Base-by-base conservation (phyloP, 1,284 basidiomycete species). In the Marasmius oreades region DNA sequence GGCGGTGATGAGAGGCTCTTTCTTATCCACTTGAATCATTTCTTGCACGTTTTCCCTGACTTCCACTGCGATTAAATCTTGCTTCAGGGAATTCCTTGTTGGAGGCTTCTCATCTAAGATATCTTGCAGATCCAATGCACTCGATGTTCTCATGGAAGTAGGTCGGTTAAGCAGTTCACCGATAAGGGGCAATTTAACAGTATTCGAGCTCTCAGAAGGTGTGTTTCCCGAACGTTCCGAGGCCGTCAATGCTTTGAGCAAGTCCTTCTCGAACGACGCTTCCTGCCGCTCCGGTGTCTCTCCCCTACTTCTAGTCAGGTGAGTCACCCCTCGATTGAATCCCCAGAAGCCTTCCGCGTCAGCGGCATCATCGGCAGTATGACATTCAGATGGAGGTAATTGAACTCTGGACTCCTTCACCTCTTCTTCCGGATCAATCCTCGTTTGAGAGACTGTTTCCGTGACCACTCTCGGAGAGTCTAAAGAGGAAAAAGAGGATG, bases 201-300 rank as follows among this genome's bases (percentile, higher is more conserved):
- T 31, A 4, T 31, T 31, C 28, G 10, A 31, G 28, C 28, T 31
- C 10, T 10, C 44, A 23, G 44, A 24, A 26, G 47, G 31, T 23
- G 11, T 50, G 26, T 4, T 18, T 8, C 28, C 20, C 8, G 28
- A 18, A 4, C 28, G 24, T 26, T 50, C 47, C 12, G 47, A 50
- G 14, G 16, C 47, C 16, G n/a, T 20, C 14, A 50, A 33, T 10
- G 47, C 24, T 16, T 16, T 26, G 4, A 50, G 26, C 47, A 50
- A 33, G n/a, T 50, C 47, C 47, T 50, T 50, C 47, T 50, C 47
- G 20, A 50, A 50, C 5, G 47, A 50, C 5, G 26, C 31, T 26
- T 50, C 14, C 26, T 50, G 23, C n/a, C 33, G 26, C n/a, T 33
- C 11, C 18, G 18, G 12, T 2, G 24, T 33, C 7, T 4, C 26